These are phyloP conservation scores for Cordia subcordata DNA, from an alignment of 257 asterid genomes.

Conservation along the genomic window DNA sequence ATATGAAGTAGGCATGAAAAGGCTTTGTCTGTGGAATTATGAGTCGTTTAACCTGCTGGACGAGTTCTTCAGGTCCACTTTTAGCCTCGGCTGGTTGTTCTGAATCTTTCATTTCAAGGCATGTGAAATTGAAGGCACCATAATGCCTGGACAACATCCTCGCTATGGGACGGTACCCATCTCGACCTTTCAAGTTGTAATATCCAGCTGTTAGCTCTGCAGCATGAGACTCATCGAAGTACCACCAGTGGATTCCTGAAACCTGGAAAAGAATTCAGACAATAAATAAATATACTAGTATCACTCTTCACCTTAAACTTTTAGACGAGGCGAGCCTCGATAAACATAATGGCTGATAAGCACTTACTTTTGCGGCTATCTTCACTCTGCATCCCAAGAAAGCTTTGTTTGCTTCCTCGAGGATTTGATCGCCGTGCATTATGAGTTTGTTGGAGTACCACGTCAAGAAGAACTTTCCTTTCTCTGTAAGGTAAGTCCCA, in stretches of 20 bases:
- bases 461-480: constrained; percentile 35
- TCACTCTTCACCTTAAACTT: background rate
- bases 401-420: constrained; percentile 40
- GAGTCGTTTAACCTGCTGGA: constrained; percentile 13
- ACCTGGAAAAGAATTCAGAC: constrained; percentile 5
- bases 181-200: constrained; percentile 21
- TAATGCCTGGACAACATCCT: constrained; percentile 29
- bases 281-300: constrained; percentile 4
- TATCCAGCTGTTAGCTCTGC: constrained; percentile 39
- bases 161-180: constrained; percentile 33
- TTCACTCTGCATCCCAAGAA: constrained; percentile 33
- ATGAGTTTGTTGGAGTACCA: constrained; percentile 37
- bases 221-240: constrained; percentile 25
- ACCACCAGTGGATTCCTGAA: constrained; percentile 26
- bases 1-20: too few species aligned
- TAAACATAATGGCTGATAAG: background rate
- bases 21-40: too few species aligned
- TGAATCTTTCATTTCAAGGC: constrained; percentile 36
- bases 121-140: constrained; percentile 33
- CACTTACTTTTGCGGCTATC: constrained; percentile 34
- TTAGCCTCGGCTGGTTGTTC: constrained; percentile 31
- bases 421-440: constrained; percentile 35
- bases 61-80: constrained; percentile 33
- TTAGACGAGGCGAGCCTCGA: too few species aligned
- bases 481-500: constrained; percentile 26